Base-by-base conservation (phyloP, 2,329 filamentous ascomycete genomes). In the Plenodomus lindquistii region DNA sequence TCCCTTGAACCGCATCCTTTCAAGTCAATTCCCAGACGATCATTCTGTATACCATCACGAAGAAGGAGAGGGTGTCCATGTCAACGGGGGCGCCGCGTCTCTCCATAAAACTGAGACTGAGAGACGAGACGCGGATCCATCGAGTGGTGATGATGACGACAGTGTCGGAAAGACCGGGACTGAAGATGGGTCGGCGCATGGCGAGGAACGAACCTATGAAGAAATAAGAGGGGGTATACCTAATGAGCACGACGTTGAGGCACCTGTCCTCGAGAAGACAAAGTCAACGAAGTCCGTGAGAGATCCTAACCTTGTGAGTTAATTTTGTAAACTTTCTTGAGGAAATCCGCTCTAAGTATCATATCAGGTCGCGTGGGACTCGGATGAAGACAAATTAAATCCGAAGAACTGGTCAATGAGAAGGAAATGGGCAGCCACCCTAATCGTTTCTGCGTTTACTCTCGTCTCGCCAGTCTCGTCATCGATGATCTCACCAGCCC, bases 351-450 rank as follows among this genome's bases (percentile, higher is more conserved):
- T 16, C 9, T 18, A 18, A 34, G 46, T 60, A 24, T 64, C 47
- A 37, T 27, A 0, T 0, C 37, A 69, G 68, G 75, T 79, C 1
- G 73, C 71, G 1, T 79, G 76, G 76, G 76, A 78, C 46, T 70
- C 71, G 2, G 67, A 73, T 4, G 66, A 76, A 22, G 77, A 79
- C 49, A 74, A 73, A 10, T 64, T 63, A 19, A 79, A 79, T 42
- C 77, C 77, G 3, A 58, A 55, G 19, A 58, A 55, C 16, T 58
- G 55, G 55, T 52, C 55, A 13, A 70, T 69, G 48, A 67, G 64
- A 44, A 62, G 69, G 22, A 77, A 77, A 59, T 78, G 76, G 76
- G 61, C 71, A 18, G 73, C 72, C 1, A 77, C 75, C 0, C 54
- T 76, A 34, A 72, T 77, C 22, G 73, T 79, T 2, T 76, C 70